These are phyloP conservation scores for Malbranchea cinnamomea DNA, from an alignment of 2,329 filamentous ascomycete species.

Conservation along the genomic window DNA sequence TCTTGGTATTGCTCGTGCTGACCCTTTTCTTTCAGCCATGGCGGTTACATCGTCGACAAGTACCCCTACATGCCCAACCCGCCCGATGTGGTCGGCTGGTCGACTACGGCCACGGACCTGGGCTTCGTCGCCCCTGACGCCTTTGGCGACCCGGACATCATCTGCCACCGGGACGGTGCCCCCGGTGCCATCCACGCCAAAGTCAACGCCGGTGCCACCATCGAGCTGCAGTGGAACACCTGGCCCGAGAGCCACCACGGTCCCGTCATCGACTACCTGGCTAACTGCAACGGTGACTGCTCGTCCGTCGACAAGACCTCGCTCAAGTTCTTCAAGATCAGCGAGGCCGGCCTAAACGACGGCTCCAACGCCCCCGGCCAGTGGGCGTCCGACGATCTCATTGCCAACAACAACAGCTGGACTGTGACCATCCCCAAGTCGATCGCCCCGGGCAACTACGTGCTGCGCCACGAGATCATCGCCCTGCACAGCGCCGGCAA, in stretches of 20 bases:
- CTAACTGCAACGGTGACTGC: conserved; percentile 44
- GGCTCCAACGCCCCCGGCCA: conserved; percentile 26
- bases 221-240: conserved; percentile 47
- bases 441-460: conserved; percentile 37
- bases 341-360: conserved; percentile 37
- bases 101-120: conserved; percentile 35
- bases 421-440: conserved; percentile 33
- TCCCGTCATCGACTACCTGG: conserved; percentile 50
- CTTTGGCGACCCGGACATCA: conserved; percentile 39
- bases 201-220: conserved; percentile 44
- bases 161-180: conserved; percentile 45
- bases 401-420: conserved; percentile 37
- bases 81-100: conserved; percentile 40
- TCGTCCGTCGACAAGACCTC: conserved; percentile 36
- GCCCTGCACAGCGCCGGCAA: conserved; percentile 35
- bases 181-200: conserved; percentile 37
- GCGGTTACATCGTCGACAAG: conserved; percentile 25
- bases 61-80: conserved; percentile 22
- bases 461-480: conserved; percentile 42
- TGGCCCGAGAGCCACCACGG: conserved; percentile 54
- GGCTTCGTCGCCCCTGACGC: conserved; percentile 36
- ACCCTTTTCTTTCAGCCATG: conserved; percentile 26
- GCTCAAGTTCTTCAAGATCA: conserved; percentile 51
- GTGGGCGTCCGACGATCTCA: conserved; percentile 43
- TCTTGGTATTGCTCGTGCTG: not conserved